Evolutionary conservation across 257 asterid genomes (phyloP).

Genomic region (Avicennia marina): DNA sequence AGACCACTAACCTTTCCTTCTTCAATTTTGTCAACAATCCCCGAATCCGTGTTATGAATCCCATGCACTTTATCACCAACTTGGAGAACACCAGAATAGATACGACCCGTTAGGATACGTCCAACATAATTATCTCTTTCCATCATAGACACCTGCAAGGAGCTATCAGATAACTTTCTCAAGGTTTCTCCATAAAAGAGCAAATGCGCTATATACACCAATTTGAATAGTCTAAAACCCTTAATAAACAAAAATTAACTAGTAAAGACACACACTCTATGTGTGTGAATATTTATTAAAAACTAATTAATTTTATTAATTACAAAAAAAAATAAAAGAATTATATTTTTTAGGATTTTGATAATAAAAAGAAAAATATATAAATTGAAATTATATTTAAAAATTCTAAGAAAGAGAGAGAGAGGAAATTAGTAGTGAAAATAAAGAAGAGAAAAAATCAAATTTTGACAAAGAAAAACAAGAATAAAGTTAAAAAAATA

Average conservation of each 20-base stretch:
- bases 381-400: no score
- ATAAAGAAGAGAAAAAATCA: no score
- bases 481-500: no score
- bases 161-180: conserved; percentile 51
- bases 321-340: no score
- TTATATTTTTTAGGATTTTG: no score
- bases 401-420: not conserved
- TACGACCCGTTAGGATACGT: conserved; percentile 91
- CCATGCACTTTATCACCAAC: conserved; percentile 97
- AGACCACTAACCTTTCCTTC: conserved; percentile 82
- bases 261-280: no score
- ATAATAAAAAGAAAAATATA: no score
- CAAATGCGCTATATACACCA: conserved; percentile 13
- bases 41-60: conserved; percentile 64
- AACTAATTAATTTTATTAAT: no score
- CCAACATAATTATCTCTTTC: conserved; percentile 94
- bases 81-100: conserved; percentile 70
- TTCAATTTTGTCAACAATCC: conserved; percentile 71
- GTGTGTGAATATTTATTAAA: no score
- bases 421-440: not conserved
- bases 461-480: no score
- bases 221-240: conserved; percentile 13
- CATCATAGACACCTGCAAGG: conserved; percentile 98
- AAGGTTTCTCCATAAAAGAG: conserved; percentile 24
- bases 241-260: no score